Evolutionary conservation across 202 grass and related monocot genomes (phyloP).

Genomic region (Setaria italica): DNA sequence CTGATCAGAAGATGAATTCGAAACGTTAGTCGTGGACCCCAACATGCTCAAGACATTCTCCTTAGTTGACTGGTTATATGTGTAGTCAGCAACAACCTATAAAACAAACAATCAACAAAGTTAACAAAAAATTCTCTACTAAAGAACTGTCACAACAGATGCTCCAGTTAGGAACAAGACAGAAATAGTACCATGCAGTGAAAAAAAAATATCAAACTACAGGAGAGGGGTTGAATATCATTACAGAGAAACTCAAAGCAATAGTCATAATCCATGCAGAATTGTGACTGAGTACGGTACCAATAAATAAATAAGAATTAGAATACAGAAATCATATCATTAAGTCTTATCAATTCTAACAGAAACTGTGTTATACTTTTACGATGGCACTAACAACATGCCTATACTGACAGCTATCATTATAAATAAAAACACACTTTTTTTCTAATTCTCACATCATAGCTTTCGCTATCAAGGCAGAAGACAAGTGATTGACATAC

Average conservation of each 20-base stretch:
- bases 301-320: constrained; percentile 12
- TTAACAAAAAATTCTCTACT: constrained; percentile 34
- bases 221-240: not conserved
- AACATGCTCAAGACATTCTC: constrained; percentile 70
- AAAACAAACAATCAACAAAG: constrained; percentile 44
- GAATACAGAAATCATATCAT: not conserved
- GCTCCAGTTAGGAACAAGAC: constrained; percentile 19
- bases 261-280: not conserved
- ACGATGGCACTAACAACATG: not conserved
- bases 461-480: not conserved
- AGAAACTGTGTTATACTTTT: not conserved
- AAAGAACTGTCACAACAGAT: constrained; percentile 25
- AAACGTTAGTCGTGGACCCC: constrained; percentile 54
- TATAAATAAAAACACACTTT: not conserved
- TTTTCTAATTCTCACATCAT: not conserved
- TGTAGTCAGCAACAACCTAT: constrained; percentile 85
- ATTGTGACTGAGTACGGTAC: not conserved
- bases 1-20: constrained; percentile 52
- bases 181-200: not conserved
- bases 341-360: not conserved
- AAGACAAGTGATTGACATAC: not conserved
- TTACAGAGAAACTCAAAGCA: constrained; percentile 12
- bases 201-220: constrained; percentile 3
- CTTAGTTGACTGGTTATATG: constrained; percentile 75
- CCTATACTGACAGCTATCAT: not conserved